Conservation (phyloP, 1,284 basidiomycete species). For the Fomitopsis palustris region DNA sequence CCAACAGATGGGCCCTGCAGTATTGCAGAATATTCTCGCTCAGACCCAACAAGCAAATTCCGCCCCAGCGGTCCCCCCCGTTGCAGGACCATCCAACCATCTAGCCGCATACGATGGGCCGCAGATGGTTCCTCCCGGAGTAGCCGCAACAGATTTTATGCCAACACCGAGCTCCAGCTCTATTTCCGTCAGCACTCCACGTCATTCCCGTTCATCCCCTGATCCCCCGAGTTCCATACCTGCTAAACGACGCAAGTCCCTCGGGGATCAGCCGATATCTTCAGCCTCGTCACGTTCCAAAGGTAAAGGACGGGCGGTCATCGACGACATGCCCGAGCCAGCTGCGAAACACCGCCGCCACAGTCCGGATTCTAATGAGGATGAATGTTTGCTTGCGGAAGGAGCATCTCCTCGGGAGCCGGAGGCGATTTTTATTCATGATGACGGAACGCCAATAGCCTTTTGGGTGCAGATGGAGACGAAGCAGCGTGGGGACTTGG, state of each 20-base stretch:
- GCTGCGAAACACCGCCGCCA: not conserved
- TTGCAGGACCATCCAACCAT: not conserved
- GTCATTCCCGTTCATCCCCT: not conserved
- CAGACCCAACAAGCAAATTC: not conserved
- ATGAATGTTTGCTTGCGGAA: too few species aligned
- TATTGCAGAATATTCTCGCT: not conserved
- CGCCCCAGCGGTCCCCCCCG: not conserved
- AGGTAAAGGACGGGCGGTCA: constrained; percentile 10
- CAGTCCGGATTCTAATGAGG: not conserved
- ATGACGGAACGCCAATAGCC: constrained; percentile 12
- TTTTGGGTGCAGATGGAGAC: constrained; percentile 27
- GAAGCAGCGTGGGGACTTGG: constrained; percentile 19
- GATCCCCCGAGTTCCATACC: not conserved
- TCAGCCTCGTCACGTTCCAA: not conserved
- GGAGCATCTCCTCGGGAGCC: not conserved
- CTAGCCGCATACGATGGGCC: not conserved
- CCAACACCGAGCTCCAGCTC: not conserved
- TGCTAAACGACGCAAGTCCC: constrained; percentile 2
- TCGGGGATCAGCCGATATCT: not conserved
- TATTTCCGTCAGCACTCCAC: not conserved
- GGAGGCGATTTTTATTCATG: constrained; percentile 13
- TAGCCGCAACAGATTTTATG: constrained; percentile 6
- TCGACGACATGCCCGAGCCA: constrained; percentile 4
- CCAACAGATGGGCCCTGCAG: not conserved
- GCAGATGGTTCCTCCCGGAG: not conserved